Percentiles rank a stretch among this genome's conserved stretches.
Conservation (phyloP, 2,329 filamentous ascomycete species). For the Cercospora citrullina region DNA sequence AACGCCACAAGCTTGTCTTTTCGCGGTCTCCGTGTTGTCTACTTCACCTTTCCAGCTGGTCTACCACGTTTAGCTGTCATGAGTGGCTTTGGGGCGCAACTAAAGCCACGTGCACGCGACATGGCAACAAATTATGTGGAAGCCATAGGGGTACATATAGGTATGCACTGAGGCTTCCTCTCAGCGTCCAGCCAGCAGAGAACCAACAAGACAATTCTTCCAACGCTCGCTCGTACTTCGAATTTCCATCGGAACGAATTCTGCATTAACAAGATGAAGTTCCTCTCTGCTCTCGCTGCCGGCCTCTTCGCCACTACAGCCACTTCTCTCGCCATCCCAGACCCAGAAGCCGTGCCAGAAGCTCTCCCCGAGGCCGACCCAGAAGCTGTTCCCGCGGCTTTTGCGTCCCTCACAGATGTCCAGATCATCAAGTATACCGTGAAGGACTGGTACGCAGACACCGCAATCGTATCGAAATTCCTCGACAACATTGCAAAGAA, state of each 20-base stretch:
- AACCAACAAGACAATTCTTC: neutral
- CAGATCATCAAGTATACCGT: constrained; percentile 17
- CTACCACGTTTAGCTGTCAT: neutral
- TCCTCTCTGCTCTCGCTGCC: constrained; percentile 5
- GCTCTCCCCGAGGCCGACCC: constrained; percentile 9
- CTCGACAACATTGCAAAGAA: constrained; percentile 13
- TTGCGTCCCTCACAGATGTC: constrained; percentile 5
- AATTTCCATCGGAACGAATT: neutral
- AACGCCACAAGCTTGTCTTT: neutral
- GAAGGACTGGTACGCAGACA: constrained; percentile 11
- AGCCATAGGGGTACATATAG: neutral
- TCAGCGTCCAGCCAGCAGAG: neutral
- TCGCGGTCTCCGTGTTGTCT: constrained; percentile 8
- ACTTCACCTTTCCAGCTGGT: neutral
- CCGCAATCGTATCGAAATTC: constrained; percentile 10
- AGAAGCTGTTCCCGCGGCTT: constrained; percentile 5
- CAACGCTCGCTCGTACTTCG: neutral
- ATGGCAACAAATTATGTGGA: neutral
- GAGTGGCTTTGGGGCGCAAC: constrained; percentile 5
- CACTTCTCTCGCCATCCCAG: constrained; percentile 11
- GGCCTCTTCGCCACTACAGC: constrained; percentile 14
- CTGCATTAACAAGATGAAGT: constrained; percentile 14
- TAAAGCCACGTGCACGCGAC: neutral
- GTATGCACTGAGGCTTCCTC: neutral
- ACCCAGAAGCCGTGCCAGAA: constrained; percentile 4